phyloP scores from a whole-genome alignment of 352 stramenopile species.

The Phytophthora litchii region DNA sequence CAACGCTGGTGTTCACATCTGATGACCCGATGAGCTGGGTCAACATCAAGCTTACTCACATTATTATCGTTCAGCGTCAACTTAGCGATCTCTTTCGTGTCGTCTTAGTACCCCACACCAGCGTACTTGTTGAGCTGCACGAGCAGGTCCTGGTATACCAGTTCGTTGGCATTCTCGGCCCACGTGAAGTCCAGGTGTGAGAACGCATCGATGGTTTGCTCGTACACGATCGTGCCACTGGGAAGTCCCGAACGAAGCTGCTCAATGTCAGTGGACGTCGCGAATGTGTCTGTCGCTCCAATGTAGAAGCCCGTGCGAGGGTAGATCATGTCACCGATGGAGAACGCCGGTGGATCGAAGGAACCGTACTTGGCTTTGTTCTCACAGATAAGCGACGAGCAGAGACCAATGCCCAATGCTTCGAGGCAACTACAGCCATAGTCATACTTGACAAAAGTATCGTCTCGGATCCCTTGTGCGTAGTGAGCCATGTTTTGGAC shows the following conservation, averaged over 20 bases:
- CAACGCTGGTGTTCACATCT: no score
- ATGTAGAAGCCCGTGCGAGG: conserved; percentile 50
- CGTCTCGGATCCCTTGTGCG: conserved; percentile 54
- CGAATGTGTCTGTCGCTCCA: conserved; percentile 46
- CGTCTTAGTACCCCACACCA: conserved; percentile 39
- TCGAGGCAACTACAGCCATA: conserved; percentile 53
- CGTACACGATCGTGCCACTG: conserved; percentile 40
- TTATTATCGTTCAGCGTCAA: background rate
- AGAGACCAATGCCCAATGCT: conserved; percentile 44
- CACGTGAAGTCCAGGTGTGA: conserved; percentile 66
- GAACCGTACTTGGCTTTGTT: conserved; percentile 58
- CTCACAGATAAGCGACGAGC: conserved; percentile 46
- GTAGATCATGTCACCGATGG: conserved; percentile 25
- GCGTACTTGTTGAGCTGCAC: conserved; percentile 48
- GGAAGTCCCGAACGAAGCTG: conserved; percentile 41
- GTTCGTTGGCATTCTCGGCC: conserved; percentile 43
- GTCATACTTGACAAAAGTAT: conserved; percentile 59
- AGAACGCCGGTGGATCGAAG: conserved; percentile 42
- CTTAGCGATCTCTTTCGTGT: conserved; percentile 5
- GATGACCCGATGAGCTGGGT: no score
- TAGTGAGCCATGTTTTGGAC: conserved; percentile 67
- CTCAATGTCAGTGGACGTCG: conserved; percentile 35
- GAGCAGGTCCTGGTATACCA: conserved; percentile 51
- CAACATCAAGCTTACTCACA: no score
- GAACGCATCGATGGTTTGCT: conserved; percentile 40